These are phyloP conservation scores for Fagopyrum tataricum DNA, from an alignment of 148 eudicot species.

Conservation along the genomic window DNA sequence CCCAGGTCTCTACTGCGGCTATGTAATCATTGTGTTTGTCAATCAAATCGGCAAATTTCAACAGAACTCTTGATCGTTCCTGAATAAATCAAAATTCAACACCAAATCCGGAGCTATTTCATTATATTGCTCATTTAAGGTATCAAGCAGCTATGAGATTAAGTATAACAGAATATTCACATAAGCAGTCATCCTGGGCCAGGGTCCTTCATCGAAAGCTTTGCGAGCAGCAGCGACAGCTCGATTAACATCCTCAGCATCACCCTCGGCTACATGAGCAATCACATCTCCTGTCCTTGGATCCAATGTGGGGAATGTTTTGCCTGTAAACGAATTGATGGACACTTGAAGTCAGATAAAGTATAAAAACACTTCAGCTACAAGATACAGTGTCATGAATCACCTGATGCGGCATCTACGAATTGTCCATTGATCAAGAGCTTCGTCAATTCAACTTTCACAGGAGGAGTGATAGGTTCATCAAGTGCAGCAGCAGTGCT, in stretches of 20 bases:
- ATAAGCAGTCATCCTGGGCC: constrained; percentile 83
- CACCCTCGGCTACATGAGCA: constrained; percentile 69
- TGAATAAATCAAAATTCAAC: background rate
- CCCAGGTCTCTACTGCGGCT: too few relatives aligned
- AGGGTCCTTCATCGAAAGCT: constrained; percentile 80
- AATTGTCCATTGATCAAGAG: constrained; percentile 63
- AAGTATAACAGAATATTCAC: constrained; percentile 19
- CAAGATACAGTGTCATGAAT: background rate
- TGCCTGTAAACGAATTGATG: constrained; percentile 28
- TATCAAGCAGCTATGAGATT: too few relatives aligned
- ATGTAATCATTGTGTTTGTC: too few relatives aligned
- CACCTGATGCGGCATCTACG: constrained; percentile 64
- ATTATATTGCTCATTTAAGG: too few relatives aligned
- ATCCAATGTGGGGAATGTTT: constrained; percentile 52
- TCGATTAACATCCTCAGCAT: constrained; percentile 59
- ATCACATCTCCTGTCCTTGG: constrained; percentile 75
- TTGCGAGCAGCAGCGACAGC: constrained; percentile 80
- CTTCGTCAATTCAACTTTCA: constrained; percentile 42
- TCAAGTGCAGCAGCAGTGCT: constrained; percentile 46
- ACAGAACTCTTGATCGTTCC: too few relatives aligned
- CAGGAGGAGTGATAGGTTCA: constrained; percentile 51
- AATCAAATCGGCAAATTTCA: too few relatives aligned
- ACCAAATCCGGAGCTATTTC: background rate
- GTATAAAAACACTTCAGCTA: background rate
- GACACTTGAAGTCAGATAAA: background rate